phyloP scores from a whole-genome alignment of 805 yeast species.

The Myxozyma nipponensis region DNA sequence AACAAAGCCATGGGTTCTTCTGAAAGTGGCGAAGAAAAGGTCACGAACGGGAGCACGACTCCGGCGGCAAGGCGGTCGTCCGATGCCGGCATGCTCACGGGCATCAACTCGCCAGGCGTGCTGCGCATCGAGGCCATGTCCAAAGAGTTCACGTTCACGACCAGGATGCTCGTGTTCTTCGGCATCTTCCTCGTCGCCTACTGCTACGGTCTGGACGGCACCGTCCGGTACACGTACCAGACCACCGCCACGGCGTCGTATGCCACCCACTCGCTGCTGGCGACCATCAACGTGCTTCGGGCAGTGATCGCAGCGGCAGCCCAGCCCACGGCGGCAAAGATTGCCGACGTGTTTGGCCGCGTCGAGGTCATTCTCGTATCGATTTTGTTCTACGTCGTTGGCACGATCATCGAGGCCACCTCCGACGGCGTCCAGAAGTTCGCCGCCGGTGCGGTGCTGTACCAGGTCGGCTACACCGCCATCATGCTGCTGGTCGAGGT shows the following conservation, averaged over 20 bases:
- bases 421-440: conserved; percentile 54
- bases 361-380: conserved; percentile 48
- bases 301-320: conserved; percentile 64
- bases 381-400: conserved; percentile 54
- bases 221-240: conserved; percentile 53
- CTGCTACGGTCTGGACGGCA: conserved; percentile 58
- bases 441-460: conserved; percentile 62
- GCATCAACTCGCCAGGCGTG: conserved; percentile 42
- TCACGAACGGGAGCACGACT: background rate
- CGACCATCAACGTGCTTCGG: conserved; percentile 57
- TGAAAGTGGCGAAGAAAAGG: background rate
- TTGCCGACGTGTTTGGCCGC: conserved; percentile 67
- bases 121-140: conserved; percentile 53
- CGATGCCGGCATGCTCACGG: background rate
- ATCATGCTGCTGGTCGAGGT: conserved; percentile 53
- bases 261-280: conserved; percentile 49
- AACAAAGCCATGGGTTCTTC: background rate
- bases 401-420: conserved; percentile 61
- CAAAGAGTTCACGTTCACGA: conserved; percentile 42
- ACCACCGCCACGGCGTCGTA: conserved; percentile 55
- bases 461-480: conserved; percentile 60
- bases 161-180: conserved; percentile 45
- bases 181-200: conserved; percentile 54
- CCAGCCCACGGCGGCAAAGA: conserved; percentile 59
- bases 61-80: background rate